Percentiles rank a stretch among this genome's conserved stretches.
phyloP scores from a whole-genome alignment of 2,329 filamentous ascomycete species.

The Botrytis squamosa region DNA sequence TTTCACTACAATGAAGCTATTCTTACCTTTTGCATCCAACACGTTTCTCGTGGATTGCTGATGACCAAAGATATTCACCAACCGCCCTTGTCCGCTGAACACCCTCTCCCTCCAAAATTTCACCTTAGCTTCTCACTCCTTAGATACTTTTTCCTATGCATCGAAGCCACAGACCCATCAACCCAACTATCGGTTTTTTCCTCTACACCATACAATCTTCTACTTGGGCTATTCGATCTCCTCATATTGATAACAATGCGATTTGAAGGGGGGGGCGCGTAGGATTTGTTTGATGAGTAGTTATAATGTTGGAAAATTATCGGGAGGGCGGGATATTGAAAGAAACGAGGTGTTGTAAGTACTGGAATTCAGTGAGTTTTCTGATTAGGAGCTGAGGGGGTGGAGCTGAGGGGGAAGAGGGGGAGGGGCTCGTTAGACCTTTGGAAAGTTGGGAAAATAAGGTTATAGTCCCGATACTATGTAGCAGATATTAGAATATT shows the following conservation, averaged over 20 bases:
- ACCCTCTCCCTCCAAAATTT: constrained; percentile 20
- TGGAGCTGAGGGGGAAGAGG: constrained; percentile 39
- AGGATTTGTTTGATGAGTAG: constrained; percentile 44
- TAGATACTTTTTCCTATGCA: constrained; percentile 30
- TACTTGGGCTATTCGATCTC: constrained; percentile 60
- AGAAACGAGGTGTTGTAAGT: constrained; percentile 62
- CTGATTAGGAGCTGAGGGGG: constrained; percentile 63
- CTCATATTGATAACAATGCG: constrained; percentile 46
- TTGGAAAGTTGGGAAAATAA: constrained; percentile 61
- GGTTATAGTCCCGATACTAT: constrained; percentile 61
- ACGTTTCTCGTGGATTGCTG: too few species aligned
- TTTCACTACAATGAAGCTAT: too few species aligned
- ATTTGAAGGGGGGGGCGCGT: constrained; percentile 58
- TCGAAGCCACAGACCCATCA: constrained; percentile 39
- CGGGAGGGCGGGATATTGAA: constrained; percentile 44
- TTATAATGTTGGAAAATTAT: too few species aligned
- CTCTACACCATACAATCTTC: constrained; percentile 46
- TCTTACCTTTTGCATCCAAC: too few species aligned
- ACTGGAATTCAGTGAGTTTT: constrained; percentile 65
- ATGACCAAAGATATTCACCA: constrained; percentile 25
- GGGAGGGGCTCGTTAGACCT: constrained; percentile 49
- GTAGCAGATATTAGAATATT: constrained; percentile 56
- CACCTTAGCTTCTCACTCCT: constrained; percentile 29
- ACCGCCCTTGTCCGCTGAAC: constrained; percentile 54
- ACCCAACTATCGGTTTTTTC: constrained; percentile 40